Evolutionary conservation across 305 asterid genomes (phyloP).

Genomic region (Fraxinus greggii): DNA sequence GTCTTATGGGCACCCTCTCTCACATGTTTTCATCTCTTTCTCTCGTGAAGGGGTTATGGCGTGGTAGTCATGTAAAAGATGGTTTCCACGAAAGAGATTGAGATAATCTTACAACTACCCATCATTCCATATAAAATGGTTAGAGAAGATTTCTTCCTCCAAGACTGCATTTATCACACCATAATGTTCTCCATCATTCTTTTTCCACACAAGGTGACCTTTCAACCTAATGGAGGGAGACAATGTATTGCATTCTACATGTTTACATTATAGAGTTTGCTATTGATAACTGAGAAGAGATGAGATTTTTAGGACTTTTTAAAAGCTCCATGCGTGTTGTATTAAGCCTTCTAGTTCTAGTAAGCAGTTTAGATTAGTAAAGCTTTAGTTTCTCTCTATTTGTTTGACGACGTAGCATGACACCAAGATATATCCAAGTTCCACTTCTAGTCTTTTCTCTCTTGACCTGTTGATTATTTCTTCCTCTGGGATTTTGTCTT

Average conservation of each 20-base stretch:
- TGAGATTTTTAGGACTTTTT: not conserved
- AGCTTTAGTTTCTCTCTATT: not conserved
- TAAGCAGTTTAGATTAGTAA: not conserved
- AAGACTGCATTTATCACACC: not conserved
- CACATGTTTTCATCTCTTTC: not conserved
- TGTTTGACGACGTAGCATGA: not conserved
- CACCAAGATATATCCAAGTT: not conserved
- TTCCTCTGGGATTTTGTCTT: not conserved
- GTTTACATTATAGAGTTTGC: not conserved
- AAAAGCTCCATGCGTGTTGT: not conserved
- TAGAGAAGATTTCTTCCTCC: not conserved
- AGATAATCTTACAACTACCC: not conserved
- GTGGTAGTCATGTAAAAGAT: not conserved
- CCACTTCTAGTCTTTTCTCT: not conserved
- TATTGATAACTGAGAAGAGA: not conserved
- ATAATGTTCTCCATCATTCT: not conserved
- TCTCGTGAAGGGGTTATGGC: not conserved
- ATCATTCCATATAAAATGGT: not conserved
- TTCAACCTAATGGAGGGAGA: not conserved
- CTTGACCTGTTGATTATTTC: not conserved
- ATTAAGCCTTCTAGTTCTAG: not conserved
- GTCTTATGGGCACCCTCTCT: not conserved
- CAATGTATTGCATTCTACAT: not conserved
- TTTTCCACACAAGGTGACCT: not conserved
- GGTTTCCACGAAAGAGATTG: not conserved